Conservation (phyloP, 495 filamentous ascomycete genomes). For the Filosporella fistucella region DNA sequence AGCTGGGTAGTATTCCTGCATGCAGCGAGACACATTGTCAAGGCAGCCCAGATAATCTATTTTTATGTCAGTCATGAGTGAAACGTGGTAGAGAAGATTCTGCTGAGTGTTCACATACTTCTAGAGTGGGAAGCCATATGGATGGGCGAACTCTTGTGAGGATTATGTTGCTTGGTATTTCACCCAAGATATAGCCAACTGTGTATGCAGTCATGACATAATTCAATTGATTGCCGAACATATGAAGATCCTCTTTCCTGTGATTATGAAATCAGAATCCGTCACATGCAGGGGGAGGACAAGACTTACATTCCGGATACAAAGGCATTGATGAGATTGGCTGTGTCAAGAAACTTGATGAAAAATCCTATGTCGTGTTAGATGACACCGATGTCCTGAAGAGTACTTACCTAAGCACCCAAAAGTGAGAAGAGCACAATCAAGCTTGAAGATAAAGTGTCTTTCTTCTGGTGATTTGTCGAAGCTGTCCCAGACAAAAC, state of each 20-base stretch:
- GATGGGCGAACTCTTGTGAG: conserved; percentile 51
- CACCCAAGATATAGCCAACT: conserved; percentile 23
- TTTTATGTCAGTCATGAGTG: too few species aligned
- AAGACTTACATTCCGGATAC: conserved; percentile 16
- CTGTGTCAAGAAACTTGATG: conserved; percentile 56
- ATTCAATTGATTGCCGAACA: conserved; percentile 52
- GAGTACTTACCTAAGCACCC: conserved; percentile 24
- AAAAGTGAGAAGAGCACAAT: conserved; percentile 49
- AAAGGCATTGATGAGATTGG: conserved; percentile 43
- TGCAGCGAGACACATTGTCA: conserved; percentile 45
- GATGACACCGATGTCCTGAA: too few species aligned
- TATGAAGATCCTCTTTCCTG: conserved; percentile 56
- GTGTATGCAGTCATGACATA: conserved; percentile 55
- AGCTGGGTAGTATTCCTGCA: conserved; percentile 23
- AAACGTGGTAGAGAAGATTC: conserved; percentile 47
- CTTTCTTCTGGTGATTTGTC: conserved; percentile 60
- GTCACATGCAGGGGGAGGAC: too few species aligned
- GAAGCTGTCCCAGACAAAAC: conserved; percentile 54
- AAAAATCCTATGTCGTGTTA: too few species aligned
- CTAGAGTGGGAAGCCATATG: background rate
- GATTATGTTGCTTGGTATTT: conserved; percentile 40
- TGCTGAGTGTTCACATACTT: too few species aligned
- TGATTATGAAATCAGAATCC: too few species aligned
- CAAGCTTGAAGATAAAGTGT: conserved; percentile 55
- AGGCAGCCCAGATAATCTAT: conserved; percentile 47